phyloP scores from a whole-genome alignment of 495 filamentous ascomycete genomes.

The Xylaria sp. region DNA sequence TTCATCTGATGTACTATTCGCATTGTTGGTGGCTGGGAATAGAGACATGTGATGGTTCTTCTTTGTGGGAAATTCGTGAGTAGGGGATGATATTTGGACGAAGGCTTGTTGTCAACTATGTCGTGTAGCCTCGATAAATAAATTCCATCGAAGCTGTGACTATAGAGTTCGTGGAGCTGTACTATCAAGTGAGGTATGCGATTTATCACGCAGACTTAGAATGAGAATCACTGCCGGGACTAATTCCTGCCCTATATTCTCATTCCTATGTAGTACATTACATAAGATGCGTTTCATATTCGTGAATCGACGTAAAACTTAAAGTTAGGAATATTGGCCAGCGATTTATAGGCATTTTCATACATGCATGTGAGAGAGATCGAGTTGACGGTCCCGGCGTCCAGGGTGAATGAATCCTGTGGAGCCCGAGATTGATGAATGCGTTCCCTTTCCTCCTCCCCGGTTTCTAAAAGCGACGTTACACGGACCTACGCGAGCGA shows the following conservation, averaged over 20 bases:
- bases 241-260: not conserved
- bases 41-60: not conserved
- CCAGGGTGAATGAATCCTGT: no score
- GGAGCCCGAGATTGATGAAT: no score
- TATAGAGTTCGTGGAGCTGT: not conserved
- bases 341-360: no score
- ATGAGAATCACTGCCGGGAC: not conserved
- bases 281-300: no score
- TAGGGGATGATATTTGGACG: conserved; percentile 17
- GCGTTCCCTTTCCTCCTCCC: no score
- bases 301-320: no score
- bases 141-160: not conserved
- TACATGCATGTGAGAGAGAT: no score
- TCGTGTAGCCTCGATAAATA: conserved; percentile 8
- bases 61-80: not conserved
- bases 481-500: no score
- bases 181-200: not conserved
- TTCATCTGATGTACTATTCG: conserved; percentile 14
- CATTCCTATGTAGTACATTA: not conserved
- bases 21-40: not conserved
- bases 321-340: no score
- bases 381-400: no score
- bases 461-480: no score
- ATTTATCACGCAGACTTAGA: not conserved
- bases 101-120: not conserved